Base-by-base conservation (phyloP, 441 rosid genomes). In the Jatropha multifida region DNA sequence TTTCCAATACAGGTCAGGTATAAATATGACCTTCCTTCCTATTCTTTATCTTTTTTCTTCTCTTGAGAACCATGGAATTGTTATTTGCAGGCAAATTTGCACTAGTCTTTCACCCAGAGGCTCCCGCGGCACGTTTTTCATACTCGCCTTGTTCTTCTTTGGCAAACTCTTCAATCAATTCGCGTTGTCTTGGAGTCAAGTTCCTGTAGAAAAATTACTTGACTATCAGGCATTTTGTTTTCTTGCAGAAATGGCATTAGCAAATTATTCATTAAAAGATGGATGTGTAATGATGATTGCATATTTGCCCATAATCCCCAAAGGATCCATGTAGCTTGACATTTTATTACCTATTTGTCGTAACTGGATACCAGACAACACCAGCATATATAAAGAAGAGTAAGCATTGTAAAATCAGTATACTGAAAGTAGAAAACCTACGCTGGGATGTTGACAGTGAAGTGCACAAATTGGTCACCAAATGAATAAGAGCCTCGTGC, bases 391-490 rank as follows among this genome's bases (percentile, higher is more conserved):
- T 46, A 46, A 0, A 46, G 12, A 46, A 46, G 49, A 46, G 49
- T 7, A 2, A 46, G 64, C 74, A 64, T 0, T 0, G 3, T 14
- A 6, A 27, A 64, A 72, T 23, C 6, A 71, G 37, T 14, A 26
- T 20, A 10, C 61, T 11, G 0, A 15, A 18, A 62, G 14, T 3
- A 62, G 26, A 65, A 56, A 73, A 41, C 83, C 94, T 85, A 92
- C 98, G 79, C 52, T 42, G 98, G 98, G 77, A 94, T 90, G 92
- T 86, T 87, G 88, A 94, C 88, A 64, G 86, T 90, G 88, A 90
- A 94, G 84, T 94, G 94, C 79, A 94, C 98, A 79, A 78, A 94
- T 71, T 92, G 96, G 85, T 94, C 97, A 27, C 98, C 98, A 26
- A 83, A 88, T 74, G 87, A 84, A 72, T 74, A 76, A 1, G 97